phyloP scores from a whole-genome alignment of 257 asterid species.

The Solanum piurae region DNA sequence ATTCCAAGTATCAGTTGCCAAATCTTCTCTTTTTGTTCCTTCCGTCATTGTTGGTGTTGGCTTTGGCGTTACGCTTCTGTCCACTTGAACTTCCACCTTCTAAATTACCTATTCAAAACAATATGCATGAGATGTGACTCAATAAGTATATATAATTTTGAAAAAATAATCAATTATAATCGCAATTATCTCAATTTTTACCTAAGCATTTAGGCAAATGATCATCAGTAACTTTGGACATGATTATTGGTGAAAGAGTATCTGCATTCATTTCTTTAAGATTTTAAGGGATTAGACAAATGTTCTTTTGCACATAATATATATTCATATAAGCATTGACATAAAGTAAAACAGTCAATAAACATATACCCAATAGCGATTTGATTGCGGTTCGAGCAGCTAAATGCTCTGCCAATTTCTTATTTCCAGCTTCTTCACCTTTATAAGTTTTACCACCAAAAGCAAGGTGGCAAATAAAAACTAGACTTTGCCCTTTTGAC shows the following conservation, averaged over 20 bases:
- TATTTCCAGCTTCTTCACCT: slow-evolving; percentile 13
- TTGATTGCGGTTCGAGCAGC: slow-evolving; percentile 10
- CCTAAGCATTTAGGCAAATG: not conserved
- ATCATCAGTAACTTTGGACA: slow-evolving; percentile 7
- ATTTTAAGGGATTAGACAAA: not conserved
- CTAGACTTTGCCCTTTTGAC: not conserved
- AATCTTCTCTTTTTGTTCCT: not conserved
- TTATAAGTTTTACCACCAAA: slow-evolving; percentile 9
- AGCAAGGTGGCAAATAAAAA: slow-evolving; percentile 2
- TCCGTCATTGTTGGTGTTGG: not conserved
- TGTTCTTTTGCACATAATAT: not conserved
- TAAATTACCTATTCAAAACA: not conserved
- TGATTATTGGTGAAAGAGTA: slow-evolving; percentile 4
- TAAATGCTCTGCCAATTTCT: slow-evolving; percentile 18
- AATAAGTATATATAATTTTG: not conserved
- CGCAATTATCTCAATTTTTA: not conserved
- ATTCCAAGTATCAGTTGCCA: not conserved
- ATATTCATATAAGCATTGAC: not conserved
- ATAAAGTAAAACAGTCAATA: not conserved
- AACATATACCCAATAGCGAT: slow-evolving; percentile 11
- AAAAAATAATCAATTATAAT: not conserved
- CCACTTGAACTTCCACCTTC: not conserved
- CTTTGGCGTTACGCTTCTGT: not conserved
- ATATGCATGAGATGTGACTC: not conserved
- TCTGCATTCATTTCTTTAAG: slow-evolving; percentile 12